Percentiles rank a stretch among this genome's conserved stretches.
These are phyloP conservation scores for Quillaja saponaria DNA, from an alignment of 306 rosid species.

Conservation along the genomic window DNA sequence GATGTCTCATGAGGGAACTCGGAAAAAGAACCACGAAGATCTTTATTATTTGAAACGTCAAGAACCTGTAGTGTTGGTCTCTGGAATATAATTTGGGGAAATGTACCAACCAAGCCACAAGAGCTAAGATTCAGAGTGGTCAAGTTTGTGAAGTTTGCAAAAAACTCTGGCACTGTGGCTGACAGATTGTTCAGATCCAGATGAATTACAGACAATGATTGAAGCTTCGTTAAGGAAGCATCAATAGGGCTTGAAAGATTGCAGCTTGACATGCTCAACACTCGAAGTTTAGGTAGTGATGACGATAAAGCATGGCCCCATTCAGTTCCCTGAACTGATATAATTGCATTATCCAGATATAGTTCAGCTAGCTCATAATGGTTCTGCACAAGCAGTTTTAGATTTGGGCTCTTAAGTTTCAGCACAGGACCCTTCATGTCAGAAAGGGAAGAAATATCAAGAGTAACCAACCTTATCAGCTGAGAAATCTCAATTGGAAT, in stretches of 20 bases:
- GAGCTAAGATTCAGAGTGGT: slow-evolving; percentile 4
- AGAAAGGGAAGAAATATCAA: slow-evolving; percentile 33
- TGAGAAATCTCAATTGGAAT: slow-evolving; percentile 44
- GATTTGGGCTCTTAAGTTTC: slow-evolving; percentile 38
- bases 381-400: slow-evolving; percentile 29
- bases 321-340: slow-evolving; percentile 38
- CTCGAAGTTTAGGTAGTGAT: slow-evolving; percentile 16
- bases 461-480: slow-evolving; percentile 42
- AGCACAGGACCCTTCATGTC: slow-evolving; percentile 1
- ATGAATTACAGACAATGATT: slow-evolving; percentile 28
- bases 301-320: slow-evolving; percentile 41
- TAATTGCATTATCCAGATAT: slow-evolving; percentile 46
- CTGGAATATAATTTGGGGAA: slow-evolving; percentile 36
- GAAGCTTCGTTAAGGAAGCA: slow-evolving; percentile 15
- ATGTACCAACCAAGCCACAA: slow-evolving; percentile 24
- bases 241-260: slow-evolving; percentile 39
- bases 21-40: slow-evolving; percentile 37
- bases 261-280: slow-evolving; percentile 24
- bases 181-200: slow-evolving; percentile 30
- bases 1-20: slow-evolving; percentile 22
- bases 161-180: slow-evolving; percentile 29
- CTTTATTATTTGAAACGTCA: slow-evolving; percentile 29
- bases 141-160: slow-evolving; percentile 30
- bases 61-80: slow-evolving; percentile 26
- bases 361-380: slow-evolving; percentile 38